Conservation (phyloP, 257 asterid species). For the Pogostemon cablin region DNA sequence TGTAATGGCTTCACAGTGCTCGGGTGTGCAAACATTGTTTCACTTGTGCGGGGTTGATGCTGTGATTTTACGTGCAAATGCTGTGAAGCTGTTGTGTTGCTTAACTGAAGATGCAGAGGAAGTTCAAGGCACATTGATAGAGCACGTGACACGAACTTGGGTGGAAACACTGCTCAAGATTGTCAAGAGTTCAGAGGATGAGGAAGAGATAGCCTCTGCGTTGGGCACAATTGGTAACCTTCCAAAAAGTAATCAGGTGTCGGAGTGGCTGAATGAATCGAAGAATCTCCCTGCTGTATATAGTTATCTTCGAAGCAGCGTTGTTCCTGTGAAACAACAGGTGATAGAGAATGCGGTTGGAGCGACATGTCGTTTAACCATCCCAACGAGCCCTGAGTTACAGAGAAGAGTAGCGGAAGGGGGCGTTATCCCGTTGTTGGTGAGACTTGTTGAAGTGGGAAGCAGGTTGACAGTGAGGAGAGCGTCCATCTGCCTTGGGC, state of each 20-base stretch:
- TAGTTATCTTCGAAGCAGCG: conserved; percentile 34
- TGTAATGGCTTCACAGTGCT: conserved; percentile 46
- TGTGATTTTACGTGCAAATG: conserved; percentile 48
- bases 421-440: conserved; percentile 45
- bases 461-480: conserved; percentile 43
- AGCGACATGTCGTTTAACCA: conserved; percentile 58
- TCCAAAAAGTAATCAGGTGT: conserved; percentile 44
- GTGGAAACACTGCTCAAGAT: conserved; percentile 47
- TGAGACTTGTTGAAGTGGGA: conserved; percentile 52
- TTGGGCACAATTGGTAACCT: conserved; percentile 58
- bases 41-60: conserved; percentile 47
- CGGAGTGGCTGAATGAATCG: conserved; percentile 58
- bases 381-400: conserved; percentile 34
- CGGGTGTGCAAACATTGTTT: conserved; percentile 50
- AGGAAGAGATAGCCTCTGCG: conserved; percentile 56
- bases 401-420: conserved; percentile 66
- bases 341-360: conserved; percentile 56
- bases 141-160: conserved; percentile 46
- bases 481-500: conserved; percentile 56
- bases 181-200: conserved; percentile 41
- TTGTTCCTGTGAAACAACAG: conserved; percentile 33
- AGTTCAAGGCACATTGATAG: conserved; percentile 25
- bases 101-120: conserved; percentile 47
- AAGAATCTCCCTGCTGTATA: conserved; percentile 41
- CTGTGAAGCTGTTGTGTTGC: conserved; percentile 50